phyloP scores from a whole-genome alignment of 208 protist species.

The Acanthamoeba sp. region DNA sequence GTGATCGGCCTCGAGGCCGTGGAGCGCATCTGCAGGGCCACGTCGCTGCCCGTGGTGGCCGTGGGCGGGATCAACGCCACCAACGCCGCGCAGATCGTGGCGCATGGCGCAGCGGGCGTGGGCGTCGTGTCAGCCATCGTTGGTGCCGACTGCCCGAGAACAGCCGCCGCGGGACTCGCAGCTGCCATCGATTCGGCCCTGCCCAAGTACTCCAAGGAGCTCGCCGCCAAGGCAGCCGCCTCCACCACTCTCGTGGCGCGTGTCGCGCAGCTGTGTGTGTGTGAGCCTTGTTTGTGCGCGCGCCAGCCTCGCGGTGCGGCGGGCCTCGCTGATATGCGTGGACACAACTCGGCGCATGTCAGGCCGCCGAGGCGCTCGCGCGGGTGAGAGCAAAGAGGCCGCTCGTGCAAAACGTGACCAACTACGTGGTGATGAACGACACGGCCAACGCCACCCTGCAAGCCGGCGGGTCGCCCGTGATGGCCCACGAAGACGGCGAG shows the following conservation, averaged over 20 bases:
- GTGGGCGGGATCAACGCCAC: conserved; percentile 71
- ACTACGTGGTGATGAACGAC: conserved; percentile 64
- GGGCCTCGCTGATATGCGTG: too few species aligned
- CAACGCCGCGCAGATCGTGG: conserved; percentile 2
- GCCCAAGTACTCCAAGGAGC: conserved; percentile 4
- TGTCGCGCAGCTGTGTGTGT: not conserved
- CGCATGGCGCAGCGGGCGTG: conserved; percentile 21
- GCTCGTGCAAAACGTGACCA: conserved; percentile 46
- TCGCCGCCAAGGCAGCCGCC: conserved; percentile 14
- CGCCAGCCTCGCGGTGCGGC: too few species aligned
- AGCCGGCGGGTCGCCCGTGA: conserved; percentile 15
- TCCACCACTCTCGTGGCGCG: too few species aligned
- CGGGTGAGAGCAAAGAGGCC: conserved; percentile 1
- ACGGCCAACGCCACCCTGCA: conserved; percentile 59
- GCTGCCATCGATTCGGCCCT: not conserved
- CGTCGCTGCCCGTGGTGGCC: conserved; percentile 44
- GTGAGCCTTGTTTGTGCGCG: not conserved
- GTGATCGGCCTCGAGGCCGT: conserved; percentile 4
- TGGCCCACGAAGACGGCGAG: conserved; percentile 46
- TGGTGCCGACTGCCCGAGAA: not conserved
- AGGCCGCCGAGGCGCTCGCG: not conserved
- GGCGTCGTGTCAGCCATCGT: conserved; percentile 71
- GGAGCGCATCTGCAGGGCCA: not conserved
- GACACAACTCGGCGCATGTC: not conserved
- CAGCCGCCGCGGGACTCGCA: not conserved